Base-by-base conservation (phyloP, 441 rosid genomes). In the Codiaeum variegatum region DNA sequence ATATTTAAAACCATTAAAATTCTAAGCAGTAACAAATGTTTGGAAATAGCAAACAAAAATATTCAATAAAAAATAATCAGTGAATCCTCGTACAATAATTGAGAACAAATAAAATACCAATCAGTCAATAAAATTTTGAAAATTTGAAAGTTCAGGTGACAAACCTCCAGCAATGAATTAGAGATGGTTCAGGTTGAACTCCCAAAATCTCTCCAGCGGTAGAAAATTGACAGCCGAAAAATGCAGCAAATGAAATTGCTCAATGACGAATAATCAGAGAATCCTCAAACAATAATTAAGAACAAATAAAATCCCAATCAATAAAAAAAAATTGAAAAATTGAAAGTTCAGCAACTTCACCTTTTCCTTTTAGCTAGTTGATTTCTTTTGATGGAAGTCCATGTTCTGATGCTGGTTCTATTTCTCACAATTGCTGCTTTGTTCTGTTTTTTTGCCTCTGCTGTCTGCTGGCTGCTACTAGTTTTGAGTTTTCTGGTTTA, bases 171-270 rank as follows among this genome's bases (percentile, higher is more conserved):
- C 79, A 77, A 49, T 23, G 44, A 46, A 77, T 8, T 23, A 72
- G 12, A 31, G 64, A 67, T 38, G 69, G 65, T 18, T 67, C 79
- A 19, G 64, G 72, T 0, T 58, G 65, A 62, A 32, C 64, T 29
- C 73, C 76, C 16, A 73, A 52, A 11, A 31, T 6, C 60, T 72
- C 79, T 34, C 34, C 42, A 12, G 73, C 24, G 23, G 73, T 68
- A 0, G 76, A 76, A 21, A 36, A 72, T 54, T 67, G 79, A 58
- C 76, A 73, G 7, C 79, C 79, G 34, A 59, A 77, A 65, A 72
- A 72, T n/a, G n/a, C n/a, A 40, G 44, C 13, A 40, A 3, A 40
- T 40, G 6, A 16, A 13, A 46, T 18, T 13, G 4, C 16, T 46
- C 18, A 47, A 19, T 3, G n/a, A 47, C n/a, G 52, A 40, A 40